These are phyloP conservation scores for Pelargonium hybrid DNA, from an alignment of 441 rosid species.

Conservation along the genomic window DNA sequence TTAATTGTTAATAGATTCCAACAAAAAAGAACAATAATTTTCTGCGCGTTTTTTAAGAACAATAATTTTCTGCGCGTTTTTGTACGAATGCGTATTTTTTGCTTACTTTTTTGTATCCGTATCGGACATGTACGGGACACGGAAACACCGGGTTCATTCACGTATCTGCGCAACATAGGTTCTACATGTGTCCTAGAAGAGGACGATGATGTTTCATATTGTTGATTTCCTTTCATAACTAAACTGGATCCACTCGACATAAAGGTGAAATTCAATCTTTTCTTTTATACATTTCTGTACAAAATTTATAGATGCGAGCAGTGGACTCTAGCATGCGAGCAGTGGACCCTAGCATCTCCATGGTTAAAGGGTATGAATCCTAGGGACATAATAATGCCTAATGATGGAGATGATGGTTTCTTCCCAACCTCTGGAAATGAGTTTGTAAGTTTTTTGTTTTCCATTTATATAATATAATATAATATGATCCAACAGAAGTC, in stretches of 20 bases:
- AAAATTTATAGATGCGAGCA: too few species aligned
- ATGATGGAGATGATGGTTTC: constrained; percentile 77
- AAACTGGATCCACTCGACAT: neutral
- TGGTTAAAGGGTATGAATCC: constrained; percentile 71
- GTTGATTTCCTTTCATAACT: neutral
- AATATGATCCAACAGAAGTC: too few species aligned
- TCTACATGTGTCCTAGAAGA: neutral
- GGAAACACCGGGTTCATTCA: too few species aligned
- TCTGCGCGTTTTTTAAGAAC: too few species aligned
- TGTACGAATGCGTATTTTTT: too few species aligned
- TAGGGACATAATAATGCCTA: constrained; percentile 72
- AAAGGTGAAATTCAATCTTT: neutral
- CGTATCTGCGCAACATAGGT: too few species aligned
- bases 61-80: too few species aligned
- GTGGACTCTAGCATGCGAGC: constrained; percentile 70
- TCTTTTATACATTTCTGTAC: neutral
- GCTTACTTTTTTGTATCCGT: too few species aligned
- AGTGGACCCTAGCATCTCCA: constrained; percentile 78
- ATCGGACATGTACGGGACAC: too few species aligned
- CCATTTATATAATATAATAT: constrained; percentile 15
- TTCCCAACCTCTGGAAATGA: constrained; percentile 86
- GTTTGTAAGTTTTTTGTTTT: constrained; percentile 39
- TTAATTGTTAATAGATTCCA: too few species aligned
- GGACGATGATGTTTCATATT: neutral
- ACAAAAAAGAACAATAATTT: too few species aligned